Conservation (phyloP, 352 stramenopile species). For the Pythium volutum region DNA sequence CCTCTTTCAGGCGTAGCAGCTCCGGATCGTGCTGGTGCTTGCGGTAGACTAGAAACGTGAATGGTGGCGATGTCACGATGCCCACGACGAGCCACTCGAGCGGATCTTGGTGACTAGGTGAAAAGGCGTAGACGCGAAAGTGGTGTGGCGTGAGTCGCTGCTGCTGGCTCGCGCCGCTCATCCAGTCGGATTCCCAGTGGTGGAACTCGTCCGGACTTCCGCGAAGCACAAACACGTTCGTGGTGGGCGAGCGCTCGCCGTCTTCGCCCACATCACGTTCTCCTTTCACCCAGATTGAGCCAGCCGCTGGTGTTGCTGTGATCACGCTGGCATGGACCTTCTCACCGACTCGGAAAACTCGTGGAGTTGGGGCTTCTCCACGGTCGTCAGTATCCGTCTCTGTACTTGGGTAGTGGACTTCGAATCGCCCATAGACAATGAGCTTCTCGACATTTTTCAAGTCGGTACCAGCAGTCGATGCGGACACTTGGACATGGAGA, state of each 20-base stretch:
- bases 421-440: conserved; percentile 31
- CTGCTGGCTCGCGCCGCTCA: conserved; percentile 44
- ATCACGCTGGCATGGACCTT: conserved; percentile 12
- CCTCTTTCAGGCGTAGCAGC: neutral
- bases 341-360: conserved; percentile 14
- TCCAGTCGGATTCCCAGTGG: conserved; percentile 55
- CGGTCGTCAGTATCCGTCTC: neutral
- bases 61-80: conserved; percentile 28
- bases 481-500: conserved; percentile 29
- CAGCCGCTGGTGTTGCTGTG: neutral
- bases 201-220: conserved; percentile 27
- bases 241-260: neutral
- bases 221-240: conserved; percentile 3
- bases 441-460: conserved; percentile 5
- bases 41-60: conserved; percentile 34
- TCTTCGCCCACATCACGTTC: neutral
- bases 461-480: neutral
- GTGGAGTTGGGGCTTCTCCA: neutral
- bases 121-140: conserved; percentile 42
- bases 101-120: neutral
- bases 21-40: conserved; percentile 28
- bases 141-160: conserved; percentile 34
- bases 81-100: conserved; percentile 28
- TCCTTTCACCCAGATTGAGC: conserved; percentile 11
- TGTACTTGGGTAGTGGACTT: conserved; percentile 19